Base-by-base conservation (phyloP, 2,329 filamentous ascomycete genomes). In the Diaporthe capsici region DNA sequence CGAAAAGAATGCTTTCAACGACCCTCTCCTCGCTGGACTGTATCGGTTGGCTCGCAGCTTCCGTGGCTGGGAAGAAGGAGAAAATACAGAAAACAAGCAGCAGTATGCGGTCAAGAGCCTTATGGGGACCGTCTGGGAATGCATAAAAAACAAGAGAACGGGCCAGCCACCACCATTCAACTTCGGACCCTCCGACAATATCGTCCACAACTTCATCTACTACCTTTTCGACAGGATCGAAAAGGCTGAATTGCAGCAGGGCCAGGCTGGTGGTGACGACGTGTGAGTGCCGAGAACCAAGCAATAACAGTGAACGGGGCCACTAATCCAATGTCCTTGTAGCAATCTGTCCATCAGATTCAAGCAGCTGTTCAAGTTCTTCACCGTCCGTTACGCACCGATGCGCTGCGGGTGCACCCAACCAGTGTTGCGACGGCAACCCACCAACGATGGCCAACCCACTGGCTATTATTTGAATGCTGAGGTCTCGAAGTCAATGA, bases 321-420 rank as follows among this genome's bases (percentile, higher is more conserved):
- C 22, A 55, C 65, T 55, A 15, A 70, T 12, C 9, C 3, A 13
- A 31, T 42, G 10, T 28, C 2, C 15, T 55, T 15, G 15, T 25
- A 70, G 65, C 9, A 8, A 70, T 28, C 17, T 70, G 47, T 55
- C 65, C 2, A 42, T 25, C 22, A 25, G 49, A 22, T 70, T 70
- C 65, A 39, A 42, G 17, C 65, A 70, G n/a, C 49, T 70, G 13
- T 70, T 70, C n/a, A 55, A 55, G 47, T 42, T 28, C 49, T 70
- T 20, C 1, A 20, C 10, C 22, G 34, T 70, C n/a, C 65, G 47
- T 28, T 20, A 42, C 31, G 28, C 49, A 31, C 65, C 65, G 4
- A 42, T 70, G 47, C 49, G 31, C 9, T 70, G 65, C 34, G 10
- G 22, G 7, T 70, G 65, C 49, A 2, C 1, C 13, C 34, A 55